Evolutionary conservation across 495 filamentous ascomycete genomes (phyloP), one percentile per base, ranked within the genome.

Genomic region (Neurospora sp.): DNA sequence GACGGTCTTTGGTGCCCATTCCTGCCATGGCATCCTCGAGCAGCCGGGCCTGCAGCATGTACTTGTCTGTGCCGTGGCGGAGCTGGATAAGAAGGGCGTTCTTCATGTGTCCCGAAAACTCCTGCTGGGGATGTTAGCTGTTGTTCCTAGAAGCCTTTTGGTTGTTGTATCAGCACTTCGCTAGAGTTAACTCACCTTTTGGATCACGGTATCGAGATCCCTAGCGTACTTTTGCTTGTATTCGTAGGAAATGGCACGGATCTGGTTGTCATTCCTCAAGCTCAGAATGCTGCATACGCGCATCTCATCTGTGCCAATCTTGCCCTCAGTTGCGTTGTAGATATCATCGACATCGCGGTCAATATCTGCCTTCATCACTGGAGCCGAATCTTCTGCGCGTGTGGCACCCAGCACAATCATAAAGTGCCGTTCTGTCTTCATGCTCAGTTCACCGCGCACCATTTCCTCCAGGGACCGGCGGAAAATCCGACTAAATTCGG

Each of bases 81-180:
- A 97, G 82, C 81, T 97, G 93, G 70, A 87, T 88, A 47, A 94
- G 80, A n/a, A 97, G 81, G 0, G 93, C 94, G 37, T 91, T 87
- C 81, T 94, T 87, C 93, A 98, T 97, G 76, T 98, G 95, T 1
- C 94, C 95, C 1, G 90, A 91, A 81, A 97, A 97, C 77, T 96
- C 90, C 82, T 88, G 65, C 45, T 22, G 9, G 3, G 38, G 3
- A 10, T 61, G 69, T 77, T 71, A 77, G 71, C 37, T 53, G 4
- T 37, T n/a, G 38, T 69, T 41, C 20, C 20, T 12, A 12, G 4
- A 22, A 22, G 20, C 0, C 20, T n/a, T 27, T 53, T 53, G 45
- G 20, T 47, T 47, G 44, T 45, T 45, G 27, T 16, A n/a, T 16
- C 39, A n/a, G 42, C 18, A 44, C 9, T n/a, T n/a, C 7, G 45